These are phyloP conservation scores for Phialocephala subalpina DNA, from an alignment of 2,329 filamentous ascomycete species.

Conservation along the genomic window DNA sequence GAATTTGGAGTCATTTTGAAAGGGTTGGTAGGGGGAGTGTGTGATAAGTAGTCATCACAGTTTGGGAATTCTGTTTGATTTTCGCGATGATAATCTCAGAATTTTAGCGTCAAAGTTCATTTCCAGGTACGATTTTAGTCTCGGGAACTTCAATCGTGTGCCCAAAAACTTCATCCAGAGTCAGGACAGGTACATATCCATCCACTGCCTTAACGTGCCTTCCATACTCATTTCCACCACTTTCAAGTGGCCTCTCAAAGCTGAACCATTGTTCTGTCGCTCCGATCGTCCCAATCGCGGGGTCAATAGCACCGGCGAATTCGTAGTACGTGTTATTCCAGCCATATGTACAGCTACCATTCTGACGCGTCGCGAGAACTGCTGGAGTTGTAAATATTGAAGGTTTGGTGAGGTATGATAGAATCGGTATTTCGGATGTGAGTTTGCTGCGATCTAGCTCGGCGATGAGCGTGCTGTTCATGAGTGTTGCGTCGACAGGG, in stretches of 20 bases:
- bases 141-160: conserved; percentile 28
- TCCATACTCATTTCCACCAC: conserved; percentile 27
- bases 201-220: conserved; percentile 36
- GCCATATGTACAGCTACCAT: conserved; percentile 33
- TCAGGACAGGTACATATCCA: conserved; percentile 36
- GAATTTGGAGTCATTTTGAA: too few relatives aligned
- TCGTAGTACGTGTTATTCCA: conserved; percentile 39
- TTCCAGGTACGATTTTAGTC: conserved; percentile 12
- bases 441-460: conserved; percentile 30
- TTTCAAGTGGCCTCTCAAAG: conserved; percentile 14
- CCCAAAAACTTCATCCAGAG: conserved; percentile 30
- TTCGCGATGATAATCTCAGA: too few relatives aligned
- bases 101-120: conserved; percentile 11
- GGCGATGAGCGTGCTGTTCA: conserved; percentile 29
- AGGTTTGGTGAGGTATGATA: conserved; percentile 32
- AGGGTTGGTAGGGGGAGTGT: too few relatives aligned
- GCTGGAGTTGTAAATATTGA: conserved; percentile 13
- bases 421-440: conserved; percentile 23
- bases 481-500: conserved; percentile 21
- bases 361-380: conserved; percentile 28
- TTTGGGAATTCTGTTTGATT: too few relatives aligned
- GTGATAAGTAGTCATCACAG: too few relatives aligned
- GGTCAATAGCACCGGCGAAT: conserved; percentile 36
- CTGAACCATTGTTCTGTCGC: conserved; percentile 36
- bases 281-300: conserved; percentile 25